Evolutionary conservation across 768 basidiomycete species (phyloP).

Genomic region (Lactifluus piperatus): DNA sequence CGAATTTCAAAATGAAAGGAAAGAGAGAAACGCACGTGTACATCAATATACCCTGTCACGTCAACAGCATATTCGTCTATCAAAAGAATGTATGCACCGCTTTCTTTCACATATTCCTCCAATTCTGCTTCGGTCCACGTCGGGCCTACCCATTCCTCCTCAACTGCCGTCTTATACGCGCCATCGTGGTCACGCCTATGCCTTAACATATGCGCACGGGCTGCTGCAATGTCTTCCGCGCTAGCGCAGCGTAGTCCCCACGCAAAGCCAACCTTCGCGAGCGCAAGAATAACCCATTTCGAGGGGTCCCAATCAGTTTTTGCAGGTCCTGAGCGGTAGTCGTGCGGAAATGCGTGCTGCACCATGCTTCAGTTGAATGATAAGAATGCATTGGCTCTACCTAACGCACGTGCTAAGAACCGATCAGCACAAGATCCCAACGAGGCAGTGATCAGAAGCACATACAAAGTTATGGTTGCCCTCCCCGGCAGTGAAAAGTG

Average conservation of each 20-base stretch:
- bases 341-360: slow-evolving; percentile 70
- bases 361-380: not conserved
- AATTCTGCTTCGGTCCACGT: slow-evolving; percentile 37
- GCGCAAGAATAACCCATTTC: slow-evolving; percentile 61
- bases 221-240: slow-evolving; percentile 40
- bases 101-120: slow-evolving; percentile 29
- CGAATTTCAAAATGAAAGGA: not conserved
- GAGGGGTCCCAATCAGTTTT: slow-evolving; percentile 67
- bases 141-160: slow-evolving; percentile 30
- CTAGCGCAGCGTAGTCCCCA: slow-evolving; percentile 42
- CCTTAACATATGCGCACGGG: slow-evolving; percentile 38
- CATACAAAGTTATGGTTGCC: slow-evolving; percentile 72
- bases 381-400: not conserved
- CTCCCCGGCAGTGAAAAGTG: slow-evolving; percentile 65
- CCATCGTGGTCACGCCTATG: slow-evolving; percentile 28
- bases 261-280: slow-evolving; percentile 42
- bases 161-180: not conserved
- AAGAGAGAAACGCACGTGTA: slow-evolving; percentile 48
- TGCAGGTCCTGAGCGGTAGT: slow-evolving; percentile 63
- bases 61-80: slow-evolving; percentile 57
- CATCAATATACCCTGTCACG: slow-evolving; percentile 48
- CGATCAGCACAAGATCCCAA: not conserved
- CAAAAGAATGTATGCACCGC: slow-evolving; percentile 40
- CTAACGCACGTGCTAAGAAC: slow-evolving; percentile 37
- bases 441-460: not conserved